Evolutionary conservation across 148 eudicot species (phyloP).

Genomic region (Dysphania ambrosioides): DNA sequence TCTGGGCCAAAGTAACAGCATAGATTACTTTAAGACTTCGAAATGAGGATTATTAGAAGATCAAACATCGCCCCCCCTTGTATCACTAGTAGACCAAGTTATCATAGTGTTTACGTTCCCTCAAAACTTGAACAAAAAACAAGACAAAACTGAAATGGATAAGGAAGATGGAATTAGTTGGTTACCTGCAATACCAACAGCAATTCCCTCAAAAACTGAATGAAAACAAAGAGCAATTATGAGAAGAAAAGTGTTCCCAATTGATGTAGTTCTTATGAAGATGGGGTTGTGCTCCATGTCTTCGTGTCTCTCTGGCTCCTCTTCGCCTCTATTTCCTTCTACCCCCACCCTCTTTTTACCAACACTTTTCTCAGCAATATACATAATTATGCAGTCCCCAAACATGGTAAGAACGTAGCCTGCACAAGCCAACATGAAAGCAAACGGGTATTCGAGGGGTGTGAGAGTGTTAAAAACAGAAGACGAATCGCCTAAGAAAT

Average conservation of each 20-base stretch:
- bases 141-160: background rate
- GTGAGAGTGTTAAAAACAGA: constrained; percentile 43
- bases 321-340: constrained; percentile 14
- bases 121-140: background rate
- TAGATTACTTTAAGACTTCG: too few species aligned
- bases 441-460: constrained; percentile 44
- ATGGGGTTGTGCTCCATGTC: constrained; percentile 24
- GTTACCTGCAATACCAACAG: constrained; percentile 75
- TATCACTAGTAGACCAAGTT: too few species aligned
- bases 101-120: too few species aligned
- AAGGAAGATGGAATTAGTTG: background rate
- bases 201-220: constrained; percentile 79
- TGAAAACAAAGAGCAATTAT: constrained; percentile 75
- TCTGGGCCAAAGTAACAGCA: too few species aligned
- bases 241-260: constrained; percentile 63
- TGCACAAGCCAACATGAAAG: constrained; percentile 62
- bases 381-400: constrained; percentile 42
- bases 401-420: constrained; percentile 75
- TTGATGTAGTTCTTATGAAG: constrained; percentile 41
- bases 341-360: constrained; percentile 32
- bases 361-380: constrained; percentile 26
- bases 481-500: constrained; percentile 57
- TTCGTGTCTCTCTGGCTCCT: background rate
- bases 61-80: too few species aligned
- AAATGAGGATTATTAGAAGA: too few species aligned